These are phyloP conservation scores for Dendrostoma leiphaemia DNA, from an alignment of 2,329 filamentous ascomycete genomes.

Conservation along the genomic window DNA sequence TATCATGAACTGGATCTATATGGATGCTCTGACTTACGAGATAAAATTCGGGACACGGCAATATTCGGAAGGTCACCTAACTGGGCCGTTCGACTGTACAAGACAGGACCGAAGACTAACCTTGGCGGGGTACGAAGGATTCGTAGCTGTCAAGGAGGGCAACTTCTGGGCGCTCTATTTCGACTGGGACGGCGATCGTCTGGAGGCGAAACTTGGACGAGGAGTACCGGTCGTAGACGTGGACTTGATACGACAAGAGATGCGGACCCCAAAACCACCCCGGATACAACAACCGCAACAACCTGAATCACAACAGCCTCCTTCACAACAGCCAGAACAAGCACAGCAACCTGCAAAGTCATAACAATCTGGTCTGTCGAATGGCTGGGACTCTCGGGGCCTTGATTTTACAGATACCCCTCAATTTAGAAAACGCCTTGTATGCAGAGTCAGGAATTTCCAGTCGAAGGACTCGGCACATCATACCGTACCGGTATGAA, in stretches of 20 bases:
- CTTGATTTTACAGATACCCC: too few relatives aligned
- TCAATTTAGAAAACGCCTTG: too few relatives aligned
- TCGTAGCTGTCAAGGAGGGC: slow-evolving; percentile 44
- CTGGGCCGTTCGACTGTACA: slow-evolving; percentile 50
- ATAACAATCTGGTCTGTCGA: too few relatives aligned
- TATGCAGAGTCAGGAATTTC: too few relatives aligned
- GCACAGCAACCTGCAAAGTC: background rate
- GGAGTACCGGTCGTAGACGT: slow-evolving; percentile 53
- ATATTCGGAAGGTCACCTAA: slow-evolving; percentile 40
- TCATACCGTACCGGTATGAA: too few relatives aligned
- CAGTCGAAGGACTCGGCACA: too few relatives aligned
- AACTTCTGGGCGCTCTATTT: slow-evolving; percentile 47
- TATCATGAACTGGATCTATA: slow-evolving; percentile 49
- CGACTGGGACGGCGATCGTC: slow-evolving; percentile 43
- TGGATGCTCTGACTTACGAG: slow-evolving; percentile 44
- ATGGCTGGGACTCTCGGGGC: too few relatives aligned
- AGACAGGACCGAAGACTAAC: slow-evolving; percentile 50
- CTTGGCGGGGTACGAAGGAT: slow-evolving; percentile 47
- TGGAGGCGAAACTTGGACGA: slow-evolving; percentile 42
- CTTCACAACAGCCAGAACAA: too few relatives aligned
- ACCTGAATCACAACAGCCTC: background rate
- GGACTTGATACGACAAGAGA: slow-evolving; percentile 51
- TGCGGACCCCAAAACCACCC: slow-evolving; percentile 18
- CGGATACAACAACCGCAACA: background rate
- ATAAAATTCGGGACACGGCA: slow-evolving; percentile 44